phyloP scores from a whole-genome alignment of 2,329 filamentous ascomycete species.

The Venturia carpophila region DNA sequence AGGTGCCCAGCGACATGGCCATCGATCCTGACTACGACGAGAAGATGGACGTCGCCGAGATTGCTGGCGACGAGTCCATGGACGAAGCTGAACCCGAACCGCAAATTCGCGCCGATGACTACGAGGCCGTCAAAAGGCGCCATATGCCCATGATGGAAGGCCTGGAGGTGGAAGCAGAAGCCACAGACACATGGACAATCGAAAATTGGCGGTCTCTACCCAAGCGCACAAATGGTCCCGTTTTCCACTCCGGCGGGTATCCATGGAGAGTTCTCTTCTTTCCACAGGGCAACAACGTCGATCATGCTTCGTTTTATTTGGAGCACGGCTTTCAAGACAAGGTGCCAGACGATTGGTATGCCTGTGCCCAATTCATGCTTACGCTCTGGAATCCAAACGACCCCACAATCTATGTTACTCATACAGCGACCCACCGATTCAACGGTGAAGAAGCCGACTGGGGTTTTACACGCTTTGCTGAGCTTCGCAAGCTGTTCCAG shows the following conservation, averaged over 20 bases:
- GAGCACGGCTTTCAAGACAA: slow-evolving; percentile 83
- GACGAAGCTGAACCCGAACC: slow-evolving; percentile 47
- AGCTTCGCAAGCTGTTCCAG: slow-evolving; percentile 77
- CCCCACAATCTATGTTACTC: slow-evolving; percentile 67
- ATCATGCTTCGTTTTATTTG: slow-evolving; percentile 89
- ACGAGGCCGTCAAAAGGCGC: slow-evolving; percentile 76
- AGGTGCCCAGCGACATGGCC: slow-evolving; percentile 51
- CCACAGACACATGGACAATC: slow-evolving; percentile 77
- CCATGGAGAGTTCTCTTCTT: slow-evolving; percentile 97
- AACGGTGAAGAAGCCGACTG: slow-evolving; percentile 95
- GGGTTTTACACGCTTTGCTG: slow-evolving; percentile 96
- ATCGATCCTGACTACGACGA: slow-evolving; percentile 56
- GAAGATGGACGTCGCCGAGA: slow-evolving; percentile 54
- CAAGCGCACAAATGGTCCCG: slow-evolving; percentile 78
- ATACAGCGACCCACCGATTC: slow-evolving; percentile 88
- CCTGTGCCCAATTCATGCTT: slow-evolving; percentile 89
- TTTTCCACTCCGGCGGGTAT: slow-evolving; percentile 76
- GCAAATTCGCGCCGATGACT: slow-evolving; percentile 50
- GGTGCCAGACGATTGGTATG: slow-evolving; percentile 88
- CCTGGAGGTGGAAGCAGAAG: slow-evolving; percentile 69
- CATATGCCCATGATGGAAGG: slow-evolving; percentile 72
- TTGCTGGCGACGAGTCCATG: slow-evolving; percentile 44
- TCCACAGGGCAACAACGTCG: slow-evolving; percentile 87
- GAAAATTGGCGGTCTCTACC: slow-evolving; percentile 68
- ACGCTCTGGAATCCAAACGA: slow-evolving; percentile 93